phyloP scores from a whole-genome alignment of 2,329 filamentous ascomycete genomes.

The Ustulina deusta region DNA sequence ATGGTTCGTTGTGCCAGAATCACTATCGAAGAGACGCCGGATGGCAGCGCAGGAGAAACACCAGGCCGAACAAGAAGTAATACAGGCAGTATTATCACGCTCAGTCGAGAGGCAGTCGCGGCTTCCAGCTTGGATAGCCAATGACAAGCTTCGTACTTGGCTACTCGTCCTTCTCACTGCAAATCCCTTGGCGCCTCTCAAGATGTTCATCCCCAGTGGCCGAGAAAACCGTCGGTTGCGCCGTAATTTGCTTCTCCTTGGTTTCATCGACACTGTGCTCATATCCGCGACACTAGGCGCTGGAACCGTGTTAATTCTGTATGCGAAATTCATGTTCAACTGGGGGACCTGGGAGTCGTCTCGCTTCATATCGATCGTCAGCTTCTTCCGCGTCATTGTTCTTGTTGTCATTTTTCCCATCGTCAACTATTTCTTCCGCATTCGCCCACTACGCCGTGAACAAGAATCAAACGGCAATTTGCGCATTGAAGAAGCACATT shows the following conservation, averaged over 20 bases:
- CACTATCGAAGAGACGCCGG: conserved; percentile 80
- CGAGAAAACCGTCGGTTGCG: conserved; percentile 72
- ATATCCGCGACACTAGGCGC: conserved; percentile 85
- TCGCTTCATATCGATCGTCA: conserved; percentile 83
- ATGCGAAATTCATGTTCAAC: conserved; percentile 81
- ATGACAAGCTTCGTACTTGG: conserved; percentile 44
- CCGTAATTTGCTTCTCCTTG: conserved; percentile 84
- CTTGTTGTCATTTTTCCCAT: conserved; percentile 81
- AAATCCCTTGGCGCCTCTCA: conserved; percentile 82
- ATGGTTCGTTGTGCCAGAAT: conserved; percentile 82
- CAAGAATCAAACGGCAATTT: conserved; percentile 54
- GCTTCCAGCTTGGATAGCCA: conserved; percentile 40
- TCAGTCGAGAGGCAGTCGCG: conserved; percentile 39
- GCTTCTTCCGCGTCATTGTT: conserved; percentile 78
- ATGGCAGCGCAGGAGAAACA: conserved; percentile 76
- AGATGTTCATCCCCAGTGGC: conserved; percentile 80
- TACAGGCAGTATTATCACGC: conserved; percentile 41
- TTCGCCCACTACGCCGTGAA: conserved; percentile 60
- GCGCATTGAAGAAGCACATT: conserved; percentile 62
- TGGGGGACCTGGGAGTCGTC: conserved; percentile 88
- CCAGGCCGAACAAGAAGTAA: conserved; percentile 57
- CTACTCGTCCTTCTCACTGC: conserved; percentile 57
- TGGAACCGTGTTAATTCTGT: conserved; percentile 85
- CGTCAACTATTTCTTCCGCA: conserved; percentile 80
- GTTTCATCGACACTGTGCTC: conserved; percentile 82